Conservation (phyloP, 208 protist species). For the Acanthamoeba comandoni region DNA sequence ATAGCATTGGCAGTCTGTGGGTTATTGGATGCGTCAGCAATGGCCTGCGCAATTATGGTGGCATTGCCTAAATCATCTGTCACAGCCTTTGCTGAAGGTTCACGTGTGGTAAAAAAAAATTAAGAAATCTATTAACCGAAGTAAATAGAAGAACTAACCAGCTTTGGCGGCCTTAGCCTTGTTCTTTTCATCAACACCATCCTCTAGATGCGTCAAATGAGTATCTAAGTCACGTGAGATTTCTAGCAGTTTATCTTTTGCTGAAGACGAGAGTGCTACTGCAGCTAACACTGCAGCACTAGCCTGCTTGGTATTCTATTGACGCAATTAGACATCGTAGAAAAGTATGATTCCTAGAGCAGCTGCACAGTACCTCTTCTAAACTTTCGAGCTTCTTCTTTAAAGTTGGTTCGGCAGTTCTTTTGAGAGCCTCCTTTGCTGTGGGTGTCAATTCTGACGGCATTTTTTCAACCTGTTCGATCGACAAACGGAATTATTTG, state of each 20-base stretch:
- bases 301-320: slow-evolving; percentile 38
- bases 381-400: slow-evolving; percentile 27
- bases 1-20: slow-evolving; percentile 1
- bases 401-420: slow-evolving; percentile 1
- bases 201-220: slow-evolving; percentile 57
- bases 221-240: slow-evolving; percentile 33
- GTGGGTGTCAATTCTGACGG: slow-evolving; percentile 47
- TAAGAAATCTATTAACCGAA: too few relatives aligned
- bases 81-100: slow-evolving; percentile 10
- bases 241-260: slow-evolving; percentile 52
- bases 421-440: slow-evolving; percentile 26
- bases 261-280: slow-evolving; percentile 30
- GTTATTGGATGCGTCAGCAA: slow-evolving; percentile 40
- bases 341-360: neutral
- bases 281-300: slow-evolving; percentile 38
- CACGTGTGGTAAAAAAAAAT: too few relatives aligned
- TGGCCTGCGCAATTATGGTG: slow-evolving; percentile 28
- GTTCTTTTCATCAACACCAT: slow-evolving; percentile 49
- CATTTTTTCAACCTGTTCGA: slow-evolving; percentile 63
- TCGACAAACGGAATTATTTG: too few relatives aligned
- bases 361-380: neutral
- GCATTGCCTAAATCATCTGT: slow-evolving; percentile 49
- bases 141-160: neutral
- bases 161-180: slow-evolving; percentile 43
- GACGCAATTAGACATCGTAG: neutral